phyloP scores from a whole-genome alignment of 306 rosid genomes.

The Coriaria nepalensis region DNA sequence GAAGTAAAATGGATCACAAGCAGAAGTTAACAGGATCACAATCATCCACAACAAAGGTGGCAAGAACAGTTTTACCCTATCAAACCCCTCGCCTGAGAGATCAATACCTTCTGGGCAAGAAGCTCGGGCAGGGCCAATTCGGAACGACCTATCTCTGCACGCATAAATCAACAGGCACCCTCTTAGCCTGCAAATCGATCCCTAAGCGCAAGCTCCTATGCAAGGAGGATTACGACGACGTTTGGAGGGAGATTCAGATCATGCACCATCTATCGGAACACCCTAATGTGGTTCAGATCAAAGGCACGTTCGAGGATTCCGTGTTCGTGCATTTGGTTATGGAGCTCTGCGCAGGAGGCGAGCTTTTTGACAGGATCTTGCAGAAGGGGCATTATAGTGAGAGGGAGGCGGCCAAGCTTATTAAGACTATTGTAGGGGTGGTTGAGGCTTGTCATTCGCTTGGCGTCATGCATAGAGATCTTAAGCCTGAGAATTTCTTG shows the following conservation, averaged over 20 bases:
- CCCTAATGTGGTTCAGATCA: constrained; percentile 53
- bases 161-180: constrained; percentile 36
- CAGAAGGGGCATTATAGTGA: constrained; percentile 82
- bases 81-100: constrained; percentile 59
- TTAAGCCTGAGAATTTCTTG: constrained; percentile 90
- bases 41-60: constrained; percentile 14
- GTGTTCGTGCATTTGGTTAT: constrained; percentile 77
- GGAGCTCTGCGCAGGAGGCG: constrained; percentile 86
- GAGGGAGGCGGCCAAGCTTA: constrained; percentile 65
- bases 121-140: constrained; percentile 75
- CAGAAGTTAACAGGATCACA: constrained; percentile 32
- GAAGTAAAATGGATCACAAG: not conserved
- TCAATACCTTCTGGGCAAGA: constrained; percentile 67
- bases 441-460: constrained; percentile 81
- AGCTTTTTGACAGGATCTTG: constrained; percentile 76
- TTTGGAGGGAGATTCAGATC: constrained; percentile 92
- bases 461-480: constrained; percentile 94
- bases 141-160: constrained; percentile 67
- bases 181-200: constrained; percentile 76
- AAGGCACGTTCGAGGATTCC: constrained; percentile 72
- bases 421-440: constrained; percentile 68
- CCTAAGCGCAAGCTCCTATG: constrained; percentile 73
- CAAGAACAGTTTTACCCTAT: constrained; percentile 41
- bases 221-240: constrained; percentile 67
- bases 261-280: constrained; percentile 83